These are phyloP conservation scores for Massarina eburnea DNA, from an alignment of 2,329 filamentous ascomycete genomes.

Conservation along the genomic window DNA sequence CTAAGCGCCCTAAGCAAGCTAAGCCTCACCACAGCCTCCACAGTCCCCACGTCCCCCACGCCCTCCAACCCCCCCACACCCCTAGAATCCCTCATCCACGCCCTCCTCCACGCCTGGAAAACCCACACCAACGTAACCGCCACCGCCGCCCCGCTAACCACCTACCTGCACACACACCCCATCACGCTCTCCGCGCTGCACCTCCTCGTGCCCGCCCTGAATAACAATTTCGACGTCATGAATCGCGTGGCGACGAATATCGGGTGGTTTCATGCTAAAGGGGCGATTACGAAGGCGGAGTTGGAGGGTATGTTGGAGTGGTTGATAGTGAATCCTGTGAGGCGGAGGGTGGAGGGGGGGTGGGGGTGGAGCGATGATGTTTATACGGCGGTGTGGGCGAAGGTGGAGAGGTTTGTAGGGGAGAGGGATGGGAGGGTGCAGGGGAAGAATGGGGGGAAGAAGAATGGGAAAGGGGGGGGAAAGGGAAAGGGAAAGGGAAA, in stretches of 20 bases:
- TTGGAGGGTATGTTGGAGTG: slow-evolving; percentile 3
- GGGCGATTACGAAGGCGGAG: background rate
- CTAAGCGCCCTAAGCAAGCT: background rate
- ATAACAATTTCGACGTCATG: slow-evolving; percentile 1
- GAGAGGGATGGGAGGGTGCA: background rate
- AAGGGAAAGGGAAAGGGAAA: background rate
- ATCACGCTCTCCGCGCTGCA: background rate
- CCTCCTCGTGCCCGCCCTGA: slow-evolving; percentile 4
- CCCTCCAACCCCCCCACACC: too few species aligned
- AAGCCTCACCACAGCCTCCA: background rate
- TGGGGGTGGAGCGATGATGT: background rate
- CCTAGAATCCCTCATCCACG: background rate
- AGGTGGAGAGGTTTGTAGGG: background rate
- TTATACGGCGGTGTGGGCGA: background rate
- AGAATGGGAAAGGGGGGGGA: background rate
- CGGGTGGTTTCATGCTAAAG: background rate
- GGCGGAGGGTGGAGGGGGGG: background rate
- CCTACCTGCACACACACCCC: background rate
- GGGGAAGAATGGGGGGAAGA: background rate
- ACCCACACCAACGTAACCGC: background rate
- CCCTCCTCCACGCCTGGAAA: background rate
- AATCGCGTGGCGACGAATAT: slow-evolving; percentile 6
- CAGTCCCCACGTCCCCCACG: background rate
- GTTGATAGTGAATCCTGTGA: slow-evolving; percentile 2
- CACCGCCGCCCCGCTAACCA: background rate